These are phyloP conservation scores for Psilocybe sp. DNA, from an alignment of 768 basidiomycete genomes.

Conservation along the genomic window DNA sequence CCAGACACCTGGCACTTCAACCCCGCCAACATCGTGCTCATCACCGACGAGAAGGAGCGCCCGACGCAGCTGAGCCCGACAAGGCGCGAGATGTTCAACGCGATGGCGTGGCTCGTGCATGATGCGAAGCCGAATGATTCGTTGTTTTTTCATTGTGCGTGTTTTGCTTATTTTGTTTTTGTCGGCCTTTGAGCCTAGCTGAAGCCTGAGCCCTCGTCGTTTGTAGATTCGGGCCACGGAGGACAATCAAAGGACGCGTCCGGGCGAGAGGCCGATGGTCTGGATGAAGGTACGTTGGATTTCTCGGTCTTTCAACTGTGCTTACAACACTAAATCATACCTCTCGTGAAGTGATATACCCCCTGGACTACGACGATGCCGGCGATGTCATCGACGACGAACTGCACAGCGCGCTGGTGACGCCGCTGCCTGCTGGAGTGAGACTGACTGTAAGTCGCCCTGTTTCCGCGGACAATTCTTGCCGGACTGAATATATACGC, in stretches of 20 bases:
- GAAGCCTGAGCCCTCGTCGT: too few species aligned
- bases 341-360: conserved; percentile 67
- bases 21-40: conserved; percentile 64
- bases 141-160: conserved; percentile 73
- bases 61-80: conserved; percentile 41
- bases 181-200: background rate
- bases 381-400: conserved; percentile 77
- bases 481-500: too few species aligned
- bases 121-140: conserved; percentile 71
- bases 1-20: conserved; percentile 32
- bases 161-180: background rate
- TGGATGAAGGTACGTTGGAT: conserved; percentile 59
- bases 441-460: conserved; percentile 41
- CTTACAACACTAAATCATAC: background rate
- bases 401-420: conserved; percentile 45
- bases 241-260: conserved; percentile 78
- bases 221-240: conserved; percentile 86
- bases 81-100: conserved; percentile 44
- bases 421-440: conserved; percentile 41
- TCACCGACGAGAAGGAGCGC: conserved; percentile 53
- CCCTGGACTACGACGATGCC: conserved; percentile 74
- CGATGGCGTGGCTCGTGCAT: conserved; percentile 60
- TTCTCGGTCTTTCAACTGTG: too few species aligned
- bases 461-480: background rate
- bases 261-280: conserved; percentile 77